Percentiles rank a stretch among this genome's conserved stretches.
Conservation (phyloP, 139 green algal species). For the Micractinium conductrix region DNA sequence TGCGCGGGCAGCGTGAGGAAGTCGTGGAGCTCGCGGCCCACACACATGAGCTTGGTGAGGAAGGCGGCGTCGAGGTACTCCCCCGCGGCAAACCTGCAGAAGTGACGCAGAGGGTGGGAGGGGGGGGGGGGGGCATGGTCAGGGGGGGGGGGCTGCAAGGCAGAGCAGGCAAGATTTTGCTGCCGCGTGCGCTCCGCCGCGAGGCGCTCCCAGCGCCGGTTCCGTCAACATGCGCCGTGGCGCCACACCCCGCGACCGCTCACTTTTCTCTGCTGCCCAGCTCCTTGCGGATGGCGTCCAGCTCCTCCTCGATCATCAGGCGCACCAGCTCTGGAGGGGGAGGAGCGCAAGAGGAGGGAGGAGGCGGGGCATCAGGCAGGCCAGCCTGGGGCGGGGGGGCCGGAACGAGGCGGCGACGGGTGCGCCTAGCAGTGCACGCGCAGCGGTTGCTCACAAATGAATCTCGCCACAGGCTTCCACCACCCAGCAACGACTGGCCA, state of each 20-base stretch:
- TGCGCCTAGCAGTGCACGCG: too few relatives aligned
- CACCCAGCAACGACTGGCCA: too few relatives aligned
- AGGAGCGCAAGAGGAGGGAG: too few relatives aligned
- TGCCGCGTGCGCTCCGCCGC: too few relatives aligned
- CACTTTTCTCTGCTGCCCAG: constrained; percentile 51
- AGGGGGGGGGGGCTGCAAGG: background rate
- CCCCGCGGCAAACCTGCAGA: constrained; percentile 46
- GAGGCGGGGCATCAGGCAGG: too few relatives aligned
- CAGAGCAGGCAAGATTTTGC: too few relatives aligned
- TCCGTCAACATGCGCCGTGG: too few relatives aligned
- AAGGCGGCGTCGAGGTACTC: constrained; percentile 64
- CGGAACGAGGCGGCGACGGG: too few relatives aligned
- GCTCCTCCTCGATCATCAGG: constrained; percentile 77
- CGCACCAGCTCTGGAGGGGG: constrained; percentile 39
- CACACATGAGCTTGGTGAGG: constrained; percentile 66
- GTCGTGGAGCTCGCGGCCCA: constrained; percentile 54
- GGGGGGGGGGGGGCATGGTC: background rate
- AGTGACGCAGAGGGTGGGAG: background rate
- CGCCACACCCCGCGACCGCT: background rate
- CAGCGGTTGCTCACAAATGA: background rate
- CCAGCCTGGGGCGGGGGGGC: too few relatives aligned
- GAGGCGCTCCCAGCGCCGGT: too few relatives aligned
- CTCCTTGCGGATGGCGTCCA: constrained; percentile 50
- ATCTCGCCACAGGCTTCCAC: too few relatives aligned
- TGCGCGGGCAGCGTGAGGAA: constrained; percentile 77